These are phyloP conservation scores for Colletotrichum acutatum DNA, from an alignment of 2,329 filamentous ascomycete genomes.

Conservation along the genomic window DNA sequence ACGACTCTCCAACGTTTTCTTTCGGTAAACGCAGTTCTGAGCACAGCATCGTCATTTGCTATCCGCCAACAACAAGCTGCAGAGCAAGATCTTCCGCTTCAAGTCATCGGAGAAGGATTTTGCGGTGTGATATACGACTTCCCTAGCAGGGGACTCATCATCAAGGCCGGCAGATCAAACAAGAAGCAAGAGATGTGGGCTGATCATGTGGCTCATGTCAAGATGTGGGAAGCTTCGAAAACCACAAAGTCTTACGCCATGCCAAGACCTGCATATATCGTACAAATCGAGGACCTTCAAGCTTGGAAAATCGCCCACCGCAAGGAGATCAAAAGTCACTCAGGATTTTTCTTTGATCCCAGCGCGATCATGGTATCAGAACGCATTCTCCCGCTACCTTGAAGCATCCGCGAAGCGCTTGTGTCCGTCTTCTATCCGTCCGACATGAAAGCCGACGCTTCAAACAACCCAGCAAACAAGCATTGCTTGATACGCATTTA, in stretches of 20 bases:
- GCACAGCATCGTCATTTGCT: background rate
- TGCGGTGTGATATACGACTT: background rate
- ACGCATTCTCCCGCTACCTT: conserved; percentile 41
- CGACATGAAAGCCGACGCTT: background rate
- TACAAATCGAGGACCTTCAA: background rate
- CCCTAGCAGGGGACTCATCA: background rate
- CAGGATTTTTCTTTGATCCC: background rate
- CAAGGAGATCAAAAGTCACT: background rate
- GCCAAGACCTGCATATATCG: background rate
- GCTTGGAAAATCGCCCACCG: background rate
- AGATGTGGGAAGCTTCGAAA: background rate
- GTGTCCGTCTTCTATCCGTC: conserved; percentile 38
- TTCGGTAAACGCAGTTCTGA: background rate
- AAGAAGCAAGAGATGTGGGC: background rate
- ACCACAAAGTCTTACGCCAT: background rate
- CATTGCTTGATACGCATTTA: background rate
- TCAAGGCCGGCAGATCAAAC: background rate
- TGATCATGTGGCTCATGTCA: background rate
- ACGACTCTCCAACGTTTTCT: background rate
- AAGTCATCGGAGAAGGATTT: background rate
- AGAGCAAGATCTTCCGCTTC: background rate
- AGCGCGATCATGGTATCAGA: conserved; percentile 29
- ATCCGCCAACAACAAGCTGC: background rate
- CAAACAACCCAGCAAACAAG: background rate
- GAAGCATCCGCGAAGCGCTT: conserved; percentile 34